A percentile compares a stretch with the other conserved stretches of the same genome.
These are phyloP conservation scores for Trifolium pratense DNA, from an alignment of 306 rosid genomes.

Conservation along the genomic window DNA sequence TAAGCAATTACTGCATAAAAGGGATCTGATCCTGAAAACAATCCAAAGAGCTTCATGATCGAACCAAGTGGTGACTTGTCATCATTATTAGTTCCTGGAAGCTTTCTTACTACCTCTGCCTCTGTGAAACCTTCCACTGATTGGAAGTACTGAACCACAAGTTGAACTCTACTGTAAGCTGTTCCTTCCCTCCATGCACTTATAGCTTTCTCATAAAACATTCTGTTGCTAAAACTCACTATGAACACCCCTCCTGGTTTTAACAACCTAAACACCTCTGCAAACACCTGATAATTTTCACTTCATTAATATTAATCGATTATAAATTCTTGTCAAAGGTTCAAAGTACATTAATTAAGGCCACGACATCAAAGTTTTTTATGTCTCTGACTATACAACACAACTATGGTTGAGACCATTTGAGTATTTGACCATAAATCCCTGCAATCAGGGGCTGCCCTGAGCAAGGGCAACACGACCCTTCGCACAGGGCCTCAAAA, in stretches of 20 bases:
- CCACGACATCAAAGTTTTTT: neutral
- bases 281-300: constrained; percentile 63
- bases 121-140: constrained; percentile 80
- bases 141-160: constrained; percentile 86
- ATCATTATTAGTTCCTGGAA: constrained; percentile 40
- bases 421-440: no score
- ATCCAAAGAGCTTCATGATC: constrained; percentile 63
- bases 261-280: constrained; percentile 72
- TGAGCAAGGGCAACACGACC: no score
- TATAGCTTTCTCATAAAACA: constrained; percentile 89
- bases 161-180: constrained; percentile 67
- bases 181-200: constrained; percentile 81
- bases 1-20: constrained; percentile 81
- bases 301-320: neutral
- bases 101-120: constrained; percentile 66
- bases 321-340: neutral
- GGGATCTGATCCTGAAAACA: constrained; percentile 67
- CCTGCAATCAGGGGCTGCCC: no score
- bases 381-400: neutral
- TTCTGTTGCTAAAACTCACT: constrained; percentile 84
- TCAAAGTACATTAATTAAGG: neutral
- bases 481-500: no score
- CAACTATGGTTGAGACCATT: neutral
- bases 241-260: constrained; percentile 88
- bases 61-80: constrained; percentile 55